phyloP scores from a whole-genome alignment of 202 grass and related monocot genomes.

The Bolboschoenoplectus hybrid region DNA sequence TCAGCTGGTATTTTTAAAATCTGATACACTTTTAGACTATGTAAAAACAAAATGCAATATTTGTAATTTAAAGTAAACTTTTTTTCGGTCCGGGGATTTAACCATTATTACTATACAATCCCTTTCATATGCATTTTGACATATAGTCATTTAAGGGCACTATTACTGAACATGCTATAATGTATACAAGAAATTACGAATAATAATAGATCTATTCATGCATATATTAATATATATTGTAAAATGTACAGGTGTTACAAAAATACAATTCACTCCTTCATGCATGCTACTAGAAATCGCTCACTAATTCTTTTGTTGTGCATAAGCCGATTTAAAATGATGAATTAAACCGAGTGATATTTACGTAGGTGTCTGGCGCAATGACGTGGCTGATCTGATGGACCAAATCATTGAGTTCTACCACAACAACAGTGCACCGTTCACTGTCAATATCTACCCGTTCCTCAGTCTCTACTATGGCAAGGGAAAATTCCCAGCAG shows the following conservation, averaged over 20 bases:
- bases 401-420: slow-evolving; percentile 39
- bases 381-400: slow-evolving; percentile 44
- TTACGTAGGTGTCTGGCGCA: slow-evolving; percentile 44
- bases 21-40: not conserved
- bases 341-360: not conserved
- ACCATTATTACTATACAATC: not conserved
- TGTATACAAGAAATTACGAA: not conserved
- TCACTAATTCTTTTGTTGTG: not conserved
- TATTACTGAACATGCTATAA: not conserved
- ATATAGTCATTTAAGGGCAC: not conserved
- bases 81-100: not conserved
- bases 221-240: not conserved
- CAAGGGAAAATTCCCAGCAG: slow-evolving; percentile 46
- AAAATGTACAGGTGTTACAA: not conserved
- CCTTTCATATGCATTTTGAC: not conserved
- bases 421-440: slow-evolving; percentile 40
- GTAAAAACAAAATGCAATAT: not conserved
- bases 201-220: not conserved
- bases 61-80: not conserved
- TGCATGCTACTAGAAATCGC: not conserved
- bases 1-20: slow-evolving; percentile 41
- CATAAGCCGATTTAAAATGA: not conserved
- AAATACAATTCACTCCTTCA: not conserved
- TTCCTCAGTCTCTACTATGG: slow-evolving; percentile 58
- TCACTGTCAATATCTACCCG: slow-evolving; percentile 65